These are phyloP conservation scores for Solanum bukasovii DNA, from an alignment of 257 asterid species.

Conservation along the genomic window DNA sequence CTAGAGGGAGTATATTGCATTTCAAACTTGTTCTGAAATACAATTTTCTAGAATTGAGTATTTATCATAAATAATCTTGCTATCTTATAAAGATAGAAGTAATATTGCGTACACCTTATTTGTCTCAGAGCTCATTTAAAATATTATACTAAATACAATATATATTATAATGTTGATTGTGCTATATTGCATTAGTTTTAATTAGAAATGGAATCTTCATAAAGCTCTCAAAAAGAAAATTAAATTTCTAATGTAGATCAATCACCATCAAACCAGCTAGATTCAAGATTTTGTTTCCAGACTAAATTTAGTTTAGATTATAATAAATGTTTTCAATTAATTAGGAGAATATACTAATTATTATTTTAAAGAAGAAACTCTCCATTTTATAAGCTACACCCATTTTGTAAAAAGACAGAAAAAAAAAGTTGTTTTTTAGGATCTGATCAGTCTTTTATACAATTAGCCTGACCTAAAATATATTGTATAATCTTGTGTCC, in stretches of 20 bases:
- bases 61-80: too few species aligned
- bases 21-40: background rate
- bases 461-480: background rate
- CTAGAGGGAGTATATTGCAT: background rate
- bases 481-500: background rate
- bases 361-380: background rate
- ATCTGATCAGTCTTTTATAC: background rate
- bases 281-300: background rate
- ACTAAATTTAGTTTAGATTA: background rate
- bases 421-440: background rate
- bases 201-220: background rate
- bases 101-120: too few species aligned
- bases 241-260: background rate
- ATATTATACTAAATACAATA: too few species aligned
- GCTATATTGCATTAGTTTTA: background rate
- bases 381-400: background rate
- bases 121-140: too few species aligned
- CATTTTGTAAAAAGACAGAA: background rate
- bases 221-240: background rate
- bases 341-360: background rate
- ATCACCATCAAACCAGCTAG: background rate
- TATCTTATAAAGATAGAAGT: background rate
- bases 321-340: background rate
- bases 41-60: too few species aligned
- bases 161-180: background rate